phyloP scores from a whole-genome alignment of 768 basidiomycete species.

The Mycena kentingensis region DNA sequence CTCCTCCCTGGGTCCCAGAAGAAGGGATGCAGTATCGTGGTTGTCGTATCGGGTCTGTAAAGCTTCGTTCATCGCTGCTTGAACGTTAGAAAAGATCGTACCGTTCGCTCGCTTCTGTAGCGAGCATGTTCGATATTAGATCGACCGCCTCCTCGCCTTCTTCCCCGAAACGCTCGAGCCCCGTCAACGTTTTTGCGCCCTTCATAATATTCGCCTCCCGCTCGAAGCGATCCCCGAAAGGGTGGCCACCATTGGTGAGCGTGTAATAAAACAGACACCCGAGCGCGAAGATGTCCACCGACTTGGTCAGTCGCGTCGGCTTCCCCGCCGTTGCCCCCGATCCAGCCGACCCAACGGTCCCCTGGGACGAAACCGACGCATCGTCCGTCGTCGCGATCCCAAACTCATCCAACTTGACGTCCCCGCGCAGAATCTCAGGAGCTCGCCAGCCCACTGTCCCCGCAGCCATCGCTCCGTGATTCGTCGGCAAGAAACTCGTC shows the following conservation, averaged over 20 bases:
- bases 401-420: constrained; percentile 87
- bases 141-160: constrained; percentile 90
- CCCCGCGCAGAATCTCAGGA: constrained; percentile 91
- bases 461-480: constrained; percentile 84
- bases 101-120: constrained; percentile 75
- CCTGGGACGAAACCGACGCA: constrained; percentile 65
- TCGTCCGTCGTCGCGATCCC: constrained; percentile 52
- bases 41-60: constrained; percentile 80
- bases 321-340: constrained; percentile 41
- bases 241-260: constrained; percentile 87
- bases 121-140: constrained; percentile 78
- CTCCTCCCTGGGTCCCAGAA: constrained; percentile 92
- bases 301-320: constrained; percentile 82
- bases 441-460: constrained; percentile 98
- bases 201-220: constrained; percentile 93
- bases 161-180: constrained; percentile 82
- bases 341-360: constrained; percentile 50
- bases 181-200: constrained; percentile 68
- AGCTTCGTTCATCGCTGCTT: neutral
- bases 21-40: constrained; percentile 90
- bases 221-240: constrained; percentile 92
- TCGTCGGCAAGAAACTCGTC: constrained; percentile 93
- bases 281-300: constrained; percentile 94
- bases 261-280: constrained; percentile 96
- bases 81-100: constrained; percentile 39